These are phyloP conservation scores for Kwoniella sp. DNA, from an alignment of 768 basidiomycete species.

Conservation along the genomic window DNA sequence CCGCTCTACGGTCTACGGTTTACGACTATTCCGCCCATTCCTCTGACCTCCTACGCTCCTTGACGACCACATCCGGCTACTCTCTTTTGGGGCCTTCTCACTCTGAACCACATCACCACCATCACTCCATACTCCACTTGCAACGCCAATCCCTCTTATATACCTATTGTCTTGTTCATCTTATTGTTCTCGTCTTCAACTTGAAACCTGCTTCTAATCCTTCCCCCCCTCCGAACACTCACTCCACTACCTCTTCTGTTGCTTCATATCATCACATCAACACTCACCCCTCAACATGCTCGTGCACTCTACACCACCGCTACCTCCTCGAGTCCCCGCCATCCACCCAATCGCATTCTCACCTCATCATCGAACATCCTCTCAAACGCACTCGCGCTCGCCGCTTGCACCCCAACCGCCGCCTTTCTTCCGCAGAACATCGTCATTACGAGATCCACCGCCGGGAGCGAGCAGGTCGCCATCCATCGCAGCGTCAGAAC, in stretches of 20 bases:
- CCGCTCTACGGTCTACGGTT: not conserved
- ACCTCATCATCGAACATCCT: not conserved
- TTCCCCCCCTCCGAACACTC: not conserved
- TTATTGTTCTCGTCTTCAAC: not conserved
- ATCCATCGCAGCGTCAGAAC: slow-evolving; percentile 10
- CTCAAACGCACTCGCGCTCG: slow-evolving; percentile 5
- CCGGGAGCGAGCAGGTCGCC: slow-evolving; percentile 22
- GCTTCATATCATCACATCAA: not conserved
- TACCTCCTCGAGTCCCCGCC: slow-evolving; percentile 8
- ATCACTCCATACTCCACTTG: not conserved
- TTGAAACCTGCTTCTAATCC: not conserved
- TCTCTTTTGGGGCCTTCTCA: not conserved
- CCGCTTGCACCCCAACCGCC: slow-evolving; percentile 23
- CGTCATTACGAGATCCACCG: slow-evolving; percentile 21
- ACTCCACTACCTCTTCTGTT: not conserved
- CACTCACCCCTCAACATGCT: slow-evolving; percentile 11
- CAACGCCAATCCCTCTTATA: not conserved
- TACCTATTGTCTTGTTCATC: not conserved
- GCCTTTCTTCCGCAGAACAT: slow-evolving; percentile 19
- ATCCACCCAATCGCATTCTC: slow-evolving; percentile 10
- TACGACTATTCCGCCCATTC: not conserved
- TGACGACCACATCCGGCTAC: not conserved
- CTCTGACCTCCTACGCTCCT: not conserved
- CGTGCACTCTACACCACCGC: slow-evolving; percentile 17
- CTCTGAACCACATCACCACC: not conserved